Conservation (phyloP, 495 filamentous ascomycete genomes). For the Aspergillus sclerotiicarbonarius region DNA sequence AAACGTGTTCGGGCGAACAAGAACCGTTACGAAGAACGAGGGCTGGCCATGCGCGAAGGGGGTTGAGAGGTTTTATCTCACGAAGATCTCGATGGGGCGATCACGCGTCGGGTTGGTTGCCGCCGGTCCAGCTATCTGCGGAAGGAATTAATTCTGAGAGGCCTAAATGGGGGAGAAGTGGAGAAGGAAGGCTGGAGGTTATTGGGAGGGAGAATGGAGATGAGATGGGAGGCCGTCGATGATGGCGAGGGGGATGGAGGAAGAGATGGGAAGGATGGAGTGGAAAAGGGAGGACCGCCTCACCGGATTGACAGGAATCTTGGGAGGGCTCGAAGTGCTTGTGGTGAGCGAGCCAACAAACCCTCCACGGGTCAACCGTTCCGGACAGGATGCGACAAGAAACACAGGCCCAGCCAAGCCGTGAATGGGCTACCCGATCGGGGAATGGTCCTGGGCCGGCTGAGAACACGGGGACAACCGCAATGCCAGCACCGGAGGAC, state of each 20-base stretch:
- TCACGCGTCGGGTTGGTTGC: conserved; percentile 22
- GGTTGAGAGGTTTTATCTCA: conserved; percentile 5
- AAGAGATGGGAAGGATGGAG: conserved; percentile 12
- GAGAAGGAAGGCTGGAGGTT: conserved; percentile 27
- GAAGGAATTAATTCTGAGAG: conserved; percentile 17
- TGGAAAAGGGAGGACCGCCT: conserved; percentile 16
- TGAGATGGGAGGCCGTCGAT: conserved; percentile 9
- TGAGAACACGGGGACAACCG: neutral
- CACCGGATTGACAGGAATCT: conserved; percentile 23
- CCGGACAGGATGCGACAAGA: conserved; percentile 8
- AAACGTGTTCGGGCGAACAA: conserved; percentile 9
- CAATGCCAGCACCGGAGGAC: conserved; percentile 6
- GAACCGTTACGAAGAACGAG: conserved; percentile 14
- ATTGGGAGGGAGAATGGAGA: conserved; percentile 23
- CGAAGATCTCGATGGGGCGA: conserved; percentile 16
- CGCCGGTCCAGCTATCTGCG: conserved; percentile 15
- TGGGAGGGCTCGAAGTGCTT: conserved; percentile 13
- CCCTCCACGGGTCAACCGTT: conserved; percentile 18
- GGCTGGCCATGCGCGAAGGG: conserved; percentile 20
- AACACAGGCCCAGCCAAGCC: conserved; percentile 13
- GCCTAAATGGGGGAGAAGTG: conserved; percentile 17
- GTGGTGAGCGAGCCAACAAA: conserved; percentile 21
- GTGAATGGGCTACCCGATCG: conserved; percentile 6
- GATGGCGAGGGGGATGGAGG: conserved; percentile 11
- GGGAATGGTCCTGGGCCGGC: conserved; percentile 5